Base-by-base conservation (phyloP, 2,329 filamentous ascomycete genomes). In the Pseudogymnoascus sp. region DNA sequence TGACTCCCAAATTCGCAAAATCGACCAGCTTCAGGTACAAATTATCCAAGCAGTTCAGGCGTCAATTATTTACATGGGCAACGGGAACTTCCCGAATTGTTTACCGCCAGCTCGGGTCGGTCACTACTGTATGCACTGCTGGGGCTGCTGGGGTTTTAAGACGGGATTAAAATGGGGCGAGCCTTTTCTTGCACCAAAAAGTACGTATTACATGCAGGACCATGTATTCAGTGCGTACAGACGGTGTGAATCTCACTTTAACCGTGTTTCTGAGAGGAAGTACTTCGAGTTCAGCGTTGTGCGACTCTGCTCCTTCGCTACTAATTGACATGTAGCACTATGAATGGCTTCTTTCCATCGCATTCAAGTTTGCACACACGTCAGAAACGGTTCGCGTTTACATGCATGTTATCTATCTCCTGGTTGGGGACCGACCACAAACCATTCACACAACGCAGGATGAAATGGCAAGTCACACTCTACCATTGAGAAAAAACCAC, bases 111-210 rank as follows among this genome's bases (percentile, higher is more conserved):
- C 25, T 31, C 12, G 46, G 28, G 8, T 28, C 25, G 46, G 23
- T 56, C 46, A 56, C 46, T 56, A 56, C 46, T 31, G 46, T 56
- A 56, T 56, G 46, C 46, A 56, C 25, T 18, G 25, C 25, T 56
- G 46, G 46, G 46, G 5, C 25, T 18, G n/a, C 25, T 56, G 46
- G 46, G 46, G 9, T 31, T 56, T 56, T 31, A 18, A 11, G 46
- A 56, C 5, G 46, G 46, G 25, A 18, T 56, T 56, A 34, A 56
- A 56, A 56, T 56, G 46, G 46, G 46, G 46, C 46, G 46, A 56
- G 46, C 2, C 46, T 31, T 34, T 34, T 18, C 46, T 56, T 56
- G 25, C 46, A 18, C 25, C 46, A 56, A 56, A 56, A 56, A 34
- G 46, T 56, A 56, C 46, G 46, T 56, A 56, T 34, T 56, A 18